A percentile compares a stretch with the other conserved stretches of the same genome.
Evolutionary conservation across 2,329 filamentous ascomycete genomes (phyloP).

Genomic region (Apiospora saccharicola): DNA sequence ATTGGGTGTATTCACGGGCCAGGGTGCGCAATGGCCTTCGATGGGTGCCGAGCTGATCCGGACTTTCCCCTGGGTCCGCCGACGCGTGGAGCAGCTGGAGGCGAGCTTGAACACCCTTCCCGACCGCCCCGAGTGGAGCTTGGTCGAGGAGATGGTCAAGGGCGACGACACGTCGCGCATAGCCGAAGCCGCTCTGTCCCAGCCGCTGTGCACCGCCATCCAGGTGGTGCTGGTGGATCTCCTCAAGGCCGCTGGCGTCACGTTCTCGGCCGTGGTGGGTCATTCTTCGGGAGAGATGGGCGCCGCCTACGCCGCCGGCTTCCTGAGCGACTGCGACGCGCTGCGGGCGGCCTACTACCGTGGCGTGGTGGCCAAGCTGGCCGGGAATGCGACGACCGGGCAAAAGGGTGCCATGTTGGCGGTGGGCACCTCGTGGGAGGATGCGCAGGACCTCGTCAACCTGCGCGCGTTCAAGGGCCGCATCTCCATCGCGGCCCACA

Average conservation of each 20-base stretch:
- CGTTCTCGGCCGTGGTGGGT: conserved; percentile 49
- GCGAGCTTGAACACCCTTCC: conserved; percentile 22
- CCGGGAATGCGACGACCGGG: too few relatives aligned
- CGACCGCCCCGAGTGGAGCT: conserved; percentile 26
- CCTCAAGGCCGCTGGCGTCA: conserved; percentile 41
- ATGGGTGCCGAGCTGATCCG: conserved; percentile 43
- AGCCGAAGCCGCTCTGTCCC: conserved; percentile 40
- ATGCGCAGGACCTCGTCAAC: conserved; percentile 40
- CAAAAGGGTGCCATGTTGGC: conserved; percentile 56
- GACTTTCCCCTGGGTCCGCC: too few relatives aligned
- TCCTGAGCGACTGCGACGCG: conserved; percentile 49
- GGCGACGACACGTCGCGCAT: conserved; percentile 23
- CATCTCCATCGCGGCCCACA: conserved; percentile 43
- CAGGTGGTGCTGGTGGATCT: conserved; percentile 49
- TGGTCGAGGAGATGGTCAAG: conserved; percentile 25
- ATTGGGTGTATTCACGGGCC: conserved; percentile 44
- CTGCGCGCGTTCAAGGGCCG: conserved; percentile 38
- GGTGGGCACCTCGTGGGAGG: conserved; percentile 46
- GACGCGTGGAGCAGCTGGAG: too few relatives aligned
- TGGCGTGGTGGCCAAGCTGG: conserved; percentile 43
- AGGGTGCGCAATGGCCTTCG: conserved; percentile 43
- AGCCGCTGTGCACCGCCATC: conserved; percentile 48
- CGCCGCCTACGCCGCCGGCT: conserved; percentile 57
- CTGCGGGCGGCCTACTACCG: conserved; percentile 55
- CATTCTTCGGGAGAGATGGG: conserved; percentile 60